Conservation (phyloP, 2,329 filamentous ascomycete species). For the Cladobotryum protrusum region DNA sequence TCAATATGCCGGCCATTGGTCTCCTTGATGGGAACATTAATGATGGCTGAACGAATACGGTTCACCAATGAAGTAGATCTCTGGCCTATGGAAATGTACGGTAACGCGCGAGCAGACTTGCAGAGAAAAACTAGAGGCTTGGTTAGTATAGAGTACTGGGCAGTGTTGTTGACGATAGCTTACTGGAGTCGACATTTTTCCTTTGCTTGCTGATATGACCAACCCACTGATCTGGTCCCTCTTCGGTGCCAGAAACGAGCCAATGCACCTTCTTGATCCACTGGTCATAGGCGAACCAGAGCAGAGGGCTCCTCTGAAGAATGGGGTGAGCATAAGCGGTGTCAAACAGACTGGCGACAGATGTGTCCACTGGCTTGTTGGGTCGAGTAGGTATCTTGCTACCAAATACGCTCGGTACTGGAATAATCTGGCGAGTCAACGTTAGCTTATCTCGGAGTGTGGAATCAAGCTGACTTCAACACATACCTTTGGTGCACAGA, state of each 20-base stretch:
- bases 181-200: constrained; percentile 30
- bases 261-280: constrained; percentile 39
- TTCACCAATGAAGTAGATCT: constrained; percentile 28
- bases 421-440: constrained; percentile 20
- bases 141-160: not conserved
- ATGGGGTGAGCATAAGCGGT: constrained; percentile 44
- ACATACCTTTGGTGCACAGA: constrained; percentile 37
- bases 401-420: constrained; percentile 13
- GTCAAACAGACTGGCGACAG: constrained; percentile 43
- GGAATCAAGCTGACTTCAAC: no score
- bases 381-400: constrained; percentile 12
- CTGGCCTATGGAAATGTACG: constrained; percentile 35
- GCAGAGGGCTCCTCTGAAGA: constrained; percentile 34
- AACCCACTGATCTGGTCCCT: constrained; percentile 43
- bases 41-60: constrained; percentile 29
- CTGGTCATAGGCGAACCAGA: constrained; percentile 41
- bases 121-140: constrained; percentile 33
- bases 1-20: constrained; percentile 36
- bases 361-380: constrained; percentile 42
- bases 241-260: constrained; percentile 38
- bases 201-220: constrained; percentile 35
- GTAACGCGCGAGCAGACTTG: constrained; percentile 37
- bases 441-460: no score
- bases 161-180: constrained; percentile 8
- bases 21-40: constrained; percentile 34